Evolutionary conservation across 2,329 filamentous ascomycete genomes (phyloP).

Genomic region (Didymella lethalis): DNA sequence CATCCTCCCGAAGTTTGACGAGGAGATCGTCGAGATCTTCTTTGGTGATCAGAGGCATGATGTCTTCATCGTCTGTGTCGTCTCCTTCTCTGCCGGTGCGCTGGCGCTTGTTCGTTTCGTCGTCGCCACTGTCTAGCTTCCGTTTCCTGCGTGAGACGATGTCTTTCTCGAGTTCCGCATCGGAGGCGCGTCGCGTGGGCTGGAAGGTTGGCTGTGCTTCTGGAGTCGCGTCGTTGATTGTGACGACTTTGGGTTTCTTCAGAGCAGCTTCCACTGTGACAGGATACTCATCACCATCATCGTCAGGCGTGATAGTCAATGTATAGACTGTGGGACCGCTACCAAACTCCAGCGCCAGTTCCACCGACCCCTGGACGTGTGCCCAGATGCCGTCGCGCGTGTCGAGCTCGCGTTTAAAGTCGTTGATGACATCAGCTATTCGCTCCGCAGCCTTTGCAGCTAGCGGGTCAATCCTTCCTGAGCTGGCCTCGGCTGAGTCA

Average conservation of each 20-base stretch:
- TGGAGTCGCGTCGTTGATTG: constrained; percentile 2
- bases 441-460: constrained; percentile 29
- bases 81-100: constrained; percentile 15
- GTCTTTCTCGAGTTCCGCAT: constrained; percentile 30
- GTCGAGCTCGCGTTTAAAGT: constrained; percentile 37
- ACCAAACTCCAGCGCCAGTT: constrained; percentile 19
- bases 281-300: constrained; percentile 27
- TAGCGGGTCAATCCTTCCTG: constrained; percentile 26
- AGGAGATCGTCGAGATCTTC: constrained; percentile 31
- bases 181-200: constrained; percentile 26
- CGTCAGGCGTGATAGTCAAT: constrained; percentile 16
- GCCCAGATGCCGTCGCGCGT: constrained; percentile 28
- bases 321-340: constrained; percentile 5
- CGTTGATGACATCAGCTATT: constrained; percentile 37
- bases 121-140: constrained; percentile 23
- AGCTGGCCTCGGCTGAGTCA: constrained; percentile 7
- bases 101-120: constrained; percentile 19
- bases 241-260: constrained; percentile 14
- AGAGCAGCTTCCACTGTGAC: constrained; percentile 26
- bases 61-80: constrained; percentile 26
- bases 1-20: constrained; percentile 31
- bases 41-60: constrained; percentile 33
- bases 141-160: constrained; percentile 31
- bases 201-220: constrained; percentile 12
- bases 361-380: constrained; percentile 25